phyloP scores from a whole-genome alignment of 208 protist genomes.

The Porcisia hertigi region DNA sequence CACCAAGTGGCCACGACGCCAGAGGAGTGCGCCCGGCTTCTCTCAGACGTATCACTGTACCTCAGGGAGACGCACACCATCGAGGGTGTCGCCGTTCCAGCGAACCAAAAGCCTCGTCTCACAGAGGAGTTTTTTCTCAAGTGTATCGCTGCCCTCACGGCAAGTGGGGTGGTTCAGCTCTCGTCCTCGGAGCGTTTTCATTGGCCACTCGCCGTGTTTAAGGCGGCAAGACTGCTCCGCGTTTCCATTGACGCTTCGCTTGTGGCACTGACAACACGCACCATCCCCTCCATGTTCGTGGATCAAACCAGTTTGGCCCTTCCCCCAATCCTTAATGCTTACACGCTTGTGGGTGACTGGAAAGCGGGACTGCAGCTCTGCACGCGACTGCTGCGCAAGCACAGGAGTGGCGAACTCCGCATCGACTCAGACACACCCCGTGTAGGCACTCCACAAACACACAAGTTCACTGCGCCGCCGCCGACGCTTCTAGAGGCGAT shows the following conservation, averaged over 20 bases:
- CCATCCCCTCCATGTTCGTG: conserved; percentile 16
- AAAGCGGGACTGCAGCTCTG: conserved; percentile 25
- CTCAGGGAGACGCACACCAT: conserved; percentile 23
- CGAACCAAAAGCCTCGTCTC: conserved; percentile 9
- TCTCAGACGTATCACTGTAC: conserved; percentile 19
- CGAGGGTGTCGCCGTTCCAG: conserved; percentile 9
- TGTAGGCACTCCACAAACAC: conserved; percentile 5
- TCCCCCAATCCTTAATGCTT: conserved; percentile 16
- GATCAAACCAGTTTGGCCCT: conserved; percentile 18
- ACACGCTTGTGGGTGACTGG: conserved; percentile 38
- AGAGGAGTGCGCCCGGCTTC: conserved; percentile 12
- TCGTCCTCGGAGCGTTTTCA: conserved; percentile 24
- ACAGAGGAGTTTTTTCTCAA: conserved; percentile 24
- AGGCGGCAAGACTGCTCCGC: conserved; percentile 19
- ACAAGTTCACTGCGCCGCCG: conserved; percentile 5
- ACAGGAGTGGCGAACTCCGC: neutral
- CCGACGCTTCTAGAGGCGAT: conserved; percentile 27
- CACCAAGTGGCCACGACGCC: neutral
- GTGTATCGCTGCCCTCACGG: conserved; percentile 13
- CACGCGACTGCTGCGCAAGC: conserved; percentile 27
- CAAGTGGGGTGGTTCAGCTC: conserved; percentile 30
- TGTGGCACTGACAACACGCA: neutral
- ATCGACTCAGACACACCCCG: neutral
- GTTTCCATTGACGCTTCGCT: conserved; percentile 25
- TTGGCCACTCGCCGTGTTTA: conserved; percentile 35